Base-by-base conservation (phyloP, 805 yeast species). In the Kregervanrija fluxuum region DNA sequence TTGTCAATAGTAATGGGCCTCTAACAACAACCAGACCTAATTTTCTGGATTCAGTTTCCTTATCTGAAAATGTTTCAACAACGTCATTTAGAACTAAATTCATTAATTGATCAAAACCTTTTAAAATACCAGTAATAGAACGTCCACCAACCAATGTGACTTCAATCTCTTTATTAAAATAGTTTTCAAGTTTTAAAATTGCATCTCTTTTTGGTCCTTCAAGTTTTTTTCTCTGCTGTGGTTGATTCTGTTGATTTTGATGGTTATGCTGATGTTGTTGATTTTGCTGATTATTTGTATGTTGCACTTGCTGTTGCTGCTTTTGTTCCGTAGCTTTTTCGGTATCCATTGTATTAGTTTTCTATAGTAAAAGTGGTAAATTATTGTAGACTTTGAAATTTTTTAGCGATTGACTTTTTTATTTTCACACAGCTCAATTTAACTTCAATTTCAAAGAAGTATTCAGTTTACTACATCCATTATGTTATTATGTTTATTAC, bases 201-300 rank as follows among this genome's bases (percentile, higher is more conserved):
- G 96, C 95, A 50, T 90, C 96, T 65, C 88, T 84, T 69, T 85
- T 85, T 33, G 97, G 98, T 11, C 88, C 80, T 53, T 82, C 88
- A 52, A 71, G 59, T 47, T 64, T 53, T 34, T 53, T 54, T 35
- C 50, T 41, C 48, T 49, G 32, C 48, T 46, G 36, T 16, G 36
- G 28, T 36, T 35, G 14, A 38, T 40, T 31, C 35, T 42, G 35
- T 42, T 35, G 15, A 39, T 45, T 4, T 32, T 28, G 10, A 12
- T 30, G 8, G 17, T 11, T 36, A 42, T 45, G 44, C 45, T 47
- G 35, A 33, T 42, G 9, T 44, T 45, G 44, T 46, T 47, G 35
- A 33, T 42, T 11, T 32, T 35, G 30, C 33, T 37, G 45, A 13
- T 32, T 33, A 11, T 30, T 17, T 32, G 11, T 32, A 31, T n/a